These are phyloP conservation scores for Chrysanthemum makinoi DNA, from an alignment of 129 eudicot genomes.

Conservation along the genomic window DNA sequence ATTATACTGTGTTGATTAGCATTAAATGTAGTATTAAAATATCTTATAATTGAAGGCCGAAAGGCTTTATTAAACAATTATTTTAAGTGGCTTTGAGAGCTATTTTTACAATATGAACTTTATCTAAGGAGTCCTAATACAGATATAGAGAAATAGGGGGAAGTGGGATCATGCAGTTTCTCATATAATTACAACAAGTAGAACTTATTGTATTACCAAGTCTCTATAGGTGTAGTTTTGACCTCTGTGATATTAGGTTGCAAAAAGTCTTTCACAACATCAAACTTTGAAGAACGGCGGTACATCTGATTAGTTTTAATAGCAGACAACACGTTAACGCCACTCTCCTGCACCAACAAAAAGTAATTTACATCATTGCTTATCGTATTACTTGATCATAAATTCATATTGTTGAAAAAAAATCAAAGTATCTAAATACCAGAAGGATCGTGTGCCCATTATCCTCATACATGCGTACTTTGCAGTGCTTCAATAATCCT, in stretches of 20 bases:
- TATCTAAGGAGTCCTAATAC: no score
- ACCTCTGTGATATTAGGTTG: conserved; percentile 75
- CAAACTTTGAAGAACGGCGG: conserved; percentile 59
- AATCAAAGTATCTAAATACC: conserved; percentile 36
- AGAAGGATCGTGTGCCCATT: conserved; percentile 72
- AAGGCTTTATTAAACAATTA: no score
- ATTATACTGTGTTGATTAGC: no score
- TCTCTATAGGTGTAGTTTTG: conserved; percentile 35
- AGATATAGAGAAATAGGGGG: no score
- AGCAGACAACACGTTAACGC: conserved; percentile 60
- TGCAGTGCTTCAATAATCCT: conserved; percentile 53
- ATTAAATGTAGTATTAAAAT: no score
- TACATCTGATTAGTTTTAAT: conserved; percentile 58
- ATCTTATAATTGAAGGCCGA: no score
- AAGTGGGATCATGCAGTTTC: conserved; percentile 5
- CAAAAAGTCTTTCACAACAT: conserved; percentile 60
- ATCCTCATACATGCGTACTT: conserved; percentile 52
- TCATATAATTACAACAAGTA: not conserved
- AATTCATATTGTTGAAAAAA: not conserved
- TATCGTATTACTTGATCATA: not conserved
- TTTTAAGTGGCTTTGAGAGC: no score
- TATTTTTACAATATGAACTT: no score
- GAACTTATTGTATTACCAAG: conserved; percentile 34
- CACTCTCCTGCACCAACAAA: conserved; percentile 62
- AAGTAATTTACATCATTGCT: not conserved